Conservation (phyloP, 306 rosid species). For the Trichosanthes truncata region DNA sequence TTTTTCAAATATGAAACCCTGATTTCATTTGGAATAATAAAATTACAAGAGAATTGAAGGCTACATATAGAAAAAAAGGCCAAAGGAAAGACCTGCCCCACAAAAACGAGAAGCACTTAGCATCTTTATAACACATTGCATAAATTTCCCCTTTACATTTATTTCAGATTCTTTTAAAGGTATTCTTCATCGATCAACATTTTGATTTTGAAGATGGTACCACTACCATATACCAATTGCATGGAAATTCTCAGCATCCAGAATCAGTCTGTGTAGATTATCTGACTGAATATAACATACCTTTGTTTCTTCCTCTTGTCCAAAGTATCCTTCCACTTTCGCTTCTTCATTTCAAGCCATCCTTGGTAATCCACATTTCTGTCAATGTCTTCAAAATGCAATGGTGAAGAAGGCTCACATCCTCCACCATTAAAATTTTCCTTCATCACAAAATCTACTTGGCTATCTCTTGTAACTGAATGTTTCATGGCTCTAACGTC, state of each 20-base stretch:
- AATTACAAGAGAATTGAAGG: not conserved
- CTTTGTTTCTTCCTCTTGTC: slow-evolving; percentile 73
- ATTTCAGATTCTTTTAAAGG: not conserved
- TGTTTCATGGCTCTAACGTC: slow-evolving; percentile 34
- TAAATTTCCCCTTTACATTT: not conserved
- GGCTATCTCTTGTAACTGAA: slow-evolving; percentile 18
- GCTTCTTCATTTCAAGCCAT: slow-evolving; percentile 88
- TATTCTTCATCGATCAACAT: not conserved
- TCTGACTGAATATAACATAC: slow-evolving; percentile 30
- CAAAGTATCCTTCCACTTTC: slow-evolving; percentile 68
- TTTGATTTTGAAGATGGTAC: not conserved
- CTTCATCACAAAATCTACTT: slow-evolving; percentile 22
- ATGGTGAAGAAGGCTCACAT: slow-evolving; percentile 20
- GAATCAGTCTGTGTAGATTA: slow-evolving; percentile 12
- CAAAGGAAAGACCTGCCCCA: not conserved
- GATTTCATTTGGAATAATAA: not conserved
- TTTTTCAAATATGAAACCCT: not conserved
- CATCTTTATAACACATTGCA: not conserved
- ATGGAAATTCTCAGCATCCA: not conserved
- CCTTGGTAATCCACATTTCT: slow-evolving; percentile 70
- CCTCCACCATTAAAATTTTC: slow-evolving; percentile 24
- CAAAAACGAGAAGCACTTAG: not conserved
- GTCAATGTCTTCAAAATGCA: slow-evolving; percentile 41
- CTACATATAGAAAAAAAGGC: not conserved
- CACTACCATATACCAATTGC: not conserved